These are phyloP conservation scores for Vinca minor DNA, from an alignment of 257 asterid species.

Conservation along the genomic window DNA sequence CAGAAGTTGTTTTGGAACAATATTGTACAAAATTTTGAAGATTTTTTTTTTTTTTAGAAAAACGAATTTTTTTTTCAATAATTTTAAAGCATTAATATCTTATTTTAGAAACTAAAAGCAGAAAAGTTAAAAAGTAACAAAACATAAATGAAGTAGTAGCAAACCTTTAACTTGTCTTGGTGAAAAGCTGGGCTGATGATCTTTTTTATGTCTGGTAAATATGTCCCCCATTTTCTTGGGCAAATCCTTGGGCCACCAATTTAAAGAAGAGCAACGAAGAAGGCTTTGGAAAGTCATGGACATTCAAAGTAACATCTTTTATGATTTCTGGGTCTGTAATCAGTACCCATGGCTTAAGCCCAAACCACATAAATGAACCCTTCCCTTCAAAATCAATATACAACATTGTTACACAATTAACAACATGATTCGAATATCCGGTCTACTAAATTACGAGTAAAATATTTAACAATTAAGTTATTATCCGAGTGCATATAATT, in stretches of 20 bases:
- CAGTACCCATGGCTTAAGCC: neutral
- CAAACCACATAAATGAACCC: conserved; percentile 9
- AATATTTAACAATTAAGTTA: too few relatives aligned
- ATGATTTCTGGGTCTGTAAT: conserved; percentile 11
- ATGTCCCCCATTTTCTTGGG: conserved; percentile 5
- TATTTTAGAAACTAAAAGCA: neutral
- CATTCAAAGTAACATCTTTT: neutral
- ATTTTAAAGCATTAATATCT: too few relatives aligned
- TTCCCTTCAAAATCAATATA: conserved; percentile 8
- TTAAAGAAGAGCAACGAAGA: neutral
- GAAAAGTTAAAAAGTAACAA: neutral
- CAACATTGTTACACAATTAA: neutral
- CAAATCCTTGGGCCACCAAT: neutral
- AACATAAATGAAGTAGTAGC: neutral
- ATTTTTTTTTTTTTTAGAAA: too few relatives aligned
- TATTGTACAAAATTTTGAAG: too few relatives aligned
- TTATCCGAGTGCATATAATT: too few relatives aligned
- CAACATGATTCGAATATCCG: too few relatives aligned
- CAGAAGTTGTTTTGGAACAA: too few relatives aligned
- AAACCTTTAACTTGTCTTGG: conserved; percentile 43
- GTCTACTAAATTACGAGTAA: too few relatives aligned
- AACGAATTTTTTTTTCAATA: too few relatives aligned
- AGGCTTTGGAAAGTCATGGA: neutral
- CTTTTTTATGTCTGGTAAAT: conserved; percentile 30
- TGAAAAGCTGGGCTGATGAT: conserved; percentile 44